Evolutionary conservation across 176 grass and related monocot species (phyloP).

Genomic region (Secale cereale): DNA sequence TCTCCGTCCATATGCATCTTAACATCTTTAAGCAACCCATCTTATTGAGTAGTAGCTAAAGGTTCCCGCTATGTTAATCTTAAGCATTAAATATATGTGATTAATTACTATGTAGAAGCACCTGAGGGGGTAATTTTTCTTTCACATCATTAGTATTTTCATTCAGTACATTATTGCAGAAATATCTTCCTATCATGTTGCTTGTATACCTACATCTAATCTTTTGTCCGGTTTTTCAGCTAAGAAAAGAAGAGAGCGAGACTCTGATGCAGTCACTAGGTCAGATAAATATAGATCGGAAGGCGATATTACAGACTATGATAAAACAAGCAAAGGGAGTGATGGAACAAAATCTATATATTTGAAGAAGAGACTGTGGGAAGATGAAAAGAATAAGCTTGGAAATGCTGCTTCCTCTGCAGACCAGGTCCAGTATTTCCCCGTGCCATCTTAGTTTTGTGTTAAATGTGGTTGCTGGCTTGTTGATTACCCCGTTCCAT

Average conservation of each 20-base stretch:
- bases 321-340: slow-evolving; percentile 46
- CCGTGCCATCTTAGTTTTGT: neutral
- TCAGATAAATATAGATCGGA: slow-evolving; percentile 54
- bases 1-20: neutral
- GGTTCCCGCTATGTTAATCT: neutral
- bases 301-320: slow-evolving; percentile 32
- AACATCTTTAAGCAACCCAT: neutral
- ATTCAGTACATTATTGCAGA: slow-evolving; percentile 8
- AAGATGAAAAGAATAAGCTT: slow-evolving; percentile 57
- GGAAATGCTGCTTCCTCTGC: slow-evolving; percentile 31
- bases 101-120: neutral
- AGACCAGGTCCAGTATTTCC: slow-evolving; percentile 50
- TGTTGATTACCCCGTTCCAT: neutral
- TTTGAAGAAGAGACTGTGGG: slow-evolving; percentile 51
- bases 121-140: neutral
- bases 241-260: slow-evolving; percentile 54
- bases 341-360: slow-evolving; percentile 57
- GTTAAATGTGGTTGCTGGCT: neutral
- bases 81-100: neutral
- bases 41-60: neutral
- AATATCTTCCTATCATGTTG: neutral
- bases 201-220: neutral
- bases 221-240: slow-evolving; percentile 23
- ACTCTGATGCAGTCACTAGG: slow-evolving; percentile 34
- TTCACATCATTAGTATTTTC: neutral